phyloP scores from a whole-genome alignment of 352 stramenopile species.

The Phytopythium helicoides region DNA sequence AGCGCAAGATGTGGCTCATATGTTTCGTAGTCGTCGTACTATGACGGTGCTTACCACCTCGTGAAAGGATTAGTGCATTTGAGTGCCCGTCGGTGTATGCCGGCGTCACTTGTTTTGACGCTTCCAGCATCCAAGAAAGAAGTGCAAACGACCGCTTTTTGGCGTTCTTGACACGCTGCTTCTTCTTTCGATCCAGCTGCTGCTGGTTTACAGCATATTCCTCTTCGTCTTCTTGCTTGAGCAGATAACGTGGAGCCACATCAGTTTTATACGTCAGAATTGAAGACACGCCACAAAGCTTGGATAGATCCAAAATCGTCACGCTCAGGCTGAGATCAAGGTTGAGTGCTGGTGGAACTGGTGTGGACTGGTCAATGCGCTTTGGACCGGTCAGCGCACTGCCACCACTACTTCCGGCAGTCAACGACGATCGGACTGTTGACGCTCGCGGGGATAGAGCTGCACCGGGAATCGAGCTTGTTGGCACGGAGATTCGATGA shows the following conservation, averaged over 20 bases:
- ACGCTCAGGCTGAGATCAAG: slow-evolving; percentile 72
- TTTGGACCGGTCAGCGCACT: slow-evolving; percentile 36
- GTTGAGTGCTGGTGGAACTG: slow-evolving; percentile 34
- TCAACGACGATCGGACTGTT: slow-evolving; percentile 15
- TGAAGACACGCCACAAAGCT: slow-evolving; percentile 70
- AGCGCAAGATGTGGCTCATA: slow-evolving; percentile 10
- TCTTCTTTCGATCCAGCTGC: slow-evolving; percentile 6
- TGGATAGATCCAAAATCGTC: slow-evolving; percentile 69
- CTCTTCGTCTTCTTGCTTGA: slow-evolving; percentile 6
- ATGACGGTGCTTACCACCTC: slow-evolving; percentile 23
- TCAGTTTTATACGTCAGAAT: slow-evolving; percentile 68
- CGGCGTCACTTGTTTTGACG: slow-evolving; percentile 26
- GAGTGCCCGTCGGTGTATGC: background rate
- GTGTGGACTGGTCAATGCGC: slow-evolving; percentile 35
- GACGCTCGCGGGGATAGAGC: slow-evolving; percentile 50
- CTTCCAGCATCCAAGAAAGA: slow-evolving; percentile 59
- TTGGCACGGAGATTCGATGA: slow-evolving; percentile 55
- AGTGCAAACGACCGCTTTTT: slow-evolving; percentile 27
- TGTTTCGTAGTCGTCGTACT: slow-evolving; percentile 4
- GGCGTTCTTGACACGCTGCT: slow-evolving; percentile 4
- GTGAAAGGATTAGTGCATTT: slow-evolving; percentile 27
- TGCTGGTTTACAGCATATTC: background rate
- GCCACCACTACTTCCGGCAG: background rate
- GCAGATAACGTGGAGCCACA: slow-evolving; percentile 18
- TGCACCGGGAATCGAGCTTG: slow-evolving; percentile 26